phyloP scores from a whole-genome alignment of 805 yeast species.

The Candida krabiensis region DNA sequence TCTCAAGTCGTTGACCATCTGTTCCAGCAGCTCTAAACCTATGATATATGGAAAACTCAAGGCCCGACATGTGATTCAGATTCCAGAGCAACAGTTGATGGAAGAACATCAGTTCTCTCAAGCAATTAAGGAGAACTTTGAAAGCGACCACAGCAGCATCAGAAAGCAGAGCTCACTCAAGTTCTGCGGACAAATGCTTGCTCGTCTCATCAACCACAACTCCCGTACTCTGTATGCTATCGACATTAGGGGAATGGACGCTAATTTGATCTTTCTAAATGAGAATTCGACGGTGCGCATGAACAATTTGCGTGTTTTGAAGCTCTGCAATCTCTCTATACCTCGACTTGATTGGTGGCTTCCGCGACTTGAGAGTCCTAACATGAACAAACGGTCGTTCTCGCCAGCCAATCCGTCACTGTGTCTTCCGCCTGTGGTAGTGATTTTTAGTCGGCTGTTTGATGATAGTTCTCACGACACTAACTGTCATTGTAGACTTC shows the following conservation, averaged over 20 bases:
- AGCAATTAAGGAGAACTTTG: constrained; percentile 13
- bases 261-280: constrained; percentile 16
- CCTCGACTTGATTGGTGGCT: constrained; percentile 27
- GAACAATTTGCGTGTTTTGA: constrained; percentile 13
- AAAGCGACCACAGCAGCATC: constrained; percentile 10
- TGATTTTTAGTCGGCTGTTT: constrained; percentile 34
- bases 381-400: constrained; percentile 12
- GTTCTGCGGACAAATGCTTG: constrained; percentile 17
- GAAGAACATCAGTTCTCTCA: constrained; percentile 13
- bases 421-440: constrained; percentile 22
- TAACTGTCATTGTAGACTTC: constrained; percentile 14
- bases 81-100: constrained; percentile 11
- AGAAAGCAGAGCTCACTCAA: constrained; percentile 15
- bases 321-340: constrained; percentile 22
- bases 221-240: constrained; percentile 16
- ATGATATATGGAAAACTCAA: constrained; percentile 17
- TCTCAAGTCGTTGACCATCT: constrained; percentile 10
- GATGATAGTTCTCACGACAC: constrained; percentile 23
- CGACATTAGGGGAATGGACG: constrained; percentile 24
- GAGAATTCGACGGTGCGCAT: constrained; percentile 4
- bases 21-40: constrained; percentile 12
- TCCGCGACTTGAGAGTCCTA: constrained; percentile 17
- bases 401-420: constrained; percentile 8
- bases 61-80: constrained; percentile 15
- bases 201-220: constrained; percentile 13